Evolutionary conservation across 768 basidiomycete species (phyloP), one percentile per base, ranked within the genome.

Genomic region (Thelephora ganbajun): DNA sequence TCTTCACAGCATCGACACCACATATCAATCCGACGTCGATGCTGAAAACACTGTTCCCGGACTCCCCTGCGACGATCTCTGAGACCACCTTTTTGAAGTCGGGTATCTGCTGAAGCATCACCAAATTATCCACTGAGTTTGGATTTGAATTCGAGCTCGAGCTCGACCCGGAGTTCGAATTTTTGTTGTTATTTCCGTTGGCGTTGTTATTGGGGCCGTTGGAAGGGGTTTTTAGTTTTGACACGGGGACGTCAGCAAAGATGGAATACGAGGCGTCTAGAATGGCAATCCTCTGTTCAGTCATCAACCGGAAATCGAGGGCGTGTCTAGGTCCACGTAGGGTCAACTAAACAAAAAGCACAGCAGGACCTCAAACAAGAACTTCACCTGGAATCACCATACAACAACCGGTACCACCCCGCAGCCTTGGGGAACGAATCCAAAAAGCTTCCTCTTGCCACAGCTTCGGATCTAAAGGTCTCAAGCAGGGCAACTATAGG

Each of bases 321-420:
- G 83, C 86, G 58, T 88, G 77, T 55, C 83, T 85, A 37, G 11
- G 16, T 35, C 44, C n/a, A n/a, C n/a, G 26, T 9, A 42, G 14
- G 33, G 41, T 44, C 44, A 11, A 30, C 50, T 35, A 41, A 14
- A 49, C 16, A 42, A 35, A 9, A 26, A 11, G 3, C 23, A 36
- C 16, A 33, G 37, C 6, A 11, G 43, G 23, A 20, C 23, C 18
- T 12, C 16, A 35, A 20, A 13, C 20, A 34, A 11, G 9, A 35
- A 20, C 58, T 66, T 19, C 56, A 83, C 84, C 73, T 73, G 20
- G 78, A 66, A 59, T 84, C 77, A 6, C 76, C 71, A 49, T 85
- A 84, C 43, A 87, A 61, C 19, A 89, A 63, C 45, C 88, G 69
- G 63, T 81, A 90, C 87, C 88, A 90, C 2, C 82, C 83, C 44